Percentiles rank a stretch among this genome's conserved stretches.
phyloP scores from a whole-genome alignment of 352 stramenopile species.

The Phytophthora multivora region DNA sequence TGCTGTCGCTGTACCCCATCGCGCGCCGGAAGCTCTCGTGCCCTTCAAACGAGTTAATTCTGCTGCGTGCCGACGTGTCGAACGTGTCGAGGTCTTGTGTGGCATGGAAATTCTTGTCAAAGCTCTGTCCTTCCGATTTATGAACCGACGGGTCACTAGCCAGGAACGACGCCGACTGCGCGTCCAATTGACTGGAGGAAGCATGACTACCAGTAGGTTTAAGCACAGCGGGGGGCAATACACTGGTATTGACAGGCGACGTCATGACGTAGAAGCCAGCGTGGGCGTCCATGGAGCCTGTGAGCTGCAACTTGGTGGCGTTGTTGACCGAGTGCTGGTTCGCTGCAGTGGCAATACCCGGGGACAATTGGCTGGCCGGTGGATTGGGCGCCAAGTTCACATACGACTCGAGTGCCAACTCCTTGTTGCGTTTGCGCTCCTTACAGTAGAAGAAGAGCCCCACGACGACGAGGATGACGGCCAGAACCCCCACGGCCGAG shows the following conservation, averaged over 20 bases:
- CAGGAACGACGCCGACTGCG: constrained; percentile 8
- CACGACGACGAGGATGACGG: constrained; percentile 30
- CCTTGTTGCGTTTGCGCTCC: constrained; percentile 34
- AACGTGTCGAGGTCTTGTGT: constrained; percentile 24
- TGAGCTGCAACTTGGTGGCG: constrained; percentile 6
- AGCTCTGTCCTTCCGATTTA: constrained; percentile 9
- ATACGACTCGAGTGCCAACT: constrained; percentile 35
- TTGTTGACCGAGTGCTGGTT: constrained; percentile 10
- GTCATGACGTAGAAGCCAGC: constrained; percentile 39
- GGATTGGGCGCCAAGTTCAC: constrained; percentile 36
- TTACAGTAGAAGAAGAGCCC: constrained; percentile 29
- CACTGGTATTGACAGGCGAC: constrained; percentile 21
- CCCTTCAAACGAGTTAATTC: constrained; percentile 31
- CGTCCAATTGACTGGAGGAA: constrained; percentile 8
- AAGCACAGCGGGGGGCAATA: constrained; percentile 12
- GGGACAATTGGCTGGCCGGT: constrained; percentile 27
- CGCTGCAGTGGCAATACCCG: constrained; percentile 26
- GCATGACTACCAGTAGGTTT: constrained; percentile 14
- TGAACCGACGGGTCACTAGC: constrained; percentile 11
- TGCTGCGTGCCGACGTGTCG: constrained; percentile 28
- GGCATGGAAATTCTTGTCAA: constrained; percentile 13
- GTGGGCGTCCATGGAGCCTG: constrained; percentile 20
- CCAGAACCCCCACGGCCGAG: constrained; percentile 31
- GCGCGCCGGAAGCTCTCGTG: constrained; percentile 31
- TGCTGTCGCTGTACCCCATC: constrained; percentile 33